Evolutionary conservation across 495 filamentous ascomycete genomes (phyloP), one percentile per base, ranked within the genome.

Genomic region (Penicillium mononematosum): DNA sequence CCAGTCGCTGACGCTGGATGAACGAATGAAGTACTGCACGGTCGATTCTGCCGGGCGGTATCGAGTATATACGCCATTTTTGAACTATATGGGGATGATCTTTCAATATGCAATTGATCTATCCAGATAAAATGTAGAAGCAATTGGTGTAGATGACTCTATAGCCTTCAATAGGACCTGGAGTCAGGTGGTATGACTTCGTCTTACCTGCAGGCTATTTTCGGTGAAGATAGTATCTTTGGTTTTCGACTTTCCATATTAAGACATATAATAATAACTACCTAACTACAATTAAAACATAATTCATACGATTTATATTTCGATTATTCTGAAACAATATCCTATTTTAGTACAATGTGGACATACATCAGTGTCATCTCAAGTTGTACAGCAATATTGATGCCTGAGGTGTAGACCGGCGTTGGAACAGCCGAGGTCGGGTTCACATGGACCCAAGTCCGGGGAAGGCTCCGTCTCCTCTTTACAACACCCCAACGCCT

Each of bases 371-470:
- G n/a, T 39, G n/a, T 17, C 6, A 39, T 39, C 5, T 39, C 36
- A 39, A 39, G 2, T 17, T 39, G 14, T 38, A 38, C 34, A 14
- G 16, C 27, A 43, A 44, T 22, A 22, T 25, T 55, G 31, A 24
- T 55, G 53, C 53, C 53, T 47, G 8, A 55, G 53, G 53, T 14
- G 19, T 46, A 29, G 3, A 6, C 24, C 44, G 19, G 32, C 46
- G 34, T 52, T 50, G 60, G 45, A 56, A 70, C 69, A 70, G 67
- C 69, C 69, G 69, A 71, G 69, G 69, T 71, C 59, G 63, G 43
- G 52, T 49, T 70, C 67, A 67, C 64, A 67, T 70, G 64, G 58
- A 46, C 52, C 53, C 53, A 55, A 61, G 66, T 64, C 61, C 49
- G 61, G 64, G 64, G 59, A 62, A 62, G 48, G 38, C 46, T 38